Evolutionary conservation across 2,329 filamentous ascomycete genomes (phyloP).

Genomic region (Karstenula rhodostoma): DNA sequence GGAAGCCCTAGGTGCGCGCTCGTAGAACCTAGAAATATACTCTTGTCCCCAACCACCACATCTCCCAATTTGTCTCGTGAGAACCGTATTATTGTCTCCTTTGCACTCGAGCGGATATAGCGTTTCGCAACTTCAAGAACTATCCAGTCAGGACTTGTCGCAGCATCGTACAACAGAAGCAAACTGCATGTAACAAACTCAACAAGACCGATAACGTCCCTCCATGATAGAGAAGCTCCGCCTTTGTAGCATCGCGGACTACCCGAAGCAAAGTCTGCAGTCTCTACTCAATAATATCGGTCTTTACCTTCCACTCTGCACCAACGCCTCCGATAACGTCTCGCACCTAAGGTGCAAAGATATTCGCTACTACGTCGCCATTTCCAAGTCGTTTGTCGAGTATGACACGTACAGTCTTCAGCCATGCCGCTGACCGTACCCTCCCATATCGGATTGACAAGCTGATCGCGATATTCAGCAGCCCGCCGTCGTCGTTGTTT

Average conservation of each 20-base stretch:
- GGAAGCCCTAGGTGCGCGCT: not conserved
- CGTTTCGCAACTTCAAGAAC: constrained; percentile 32
- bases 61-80: not conserved
- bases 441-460: constrained; percentile 74
- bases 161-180: constrained; percentile 50
- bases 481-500: constrained; percentile 64
- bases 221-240: constrained; percentile 35
- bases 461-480: constrained; percentile 72
- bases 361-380: constrained; percentile 30
- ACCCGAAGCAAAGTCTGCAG: not conserved
- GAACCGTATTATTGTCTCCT: not conserved
- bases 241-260: not conserved
- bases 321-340: constrained; percentile 14
- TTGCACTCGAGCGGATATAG: not conserved
- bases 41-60: not conserved
- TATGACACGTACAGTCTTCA: constrained; percentile 58
- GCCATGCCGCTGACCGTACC: constrained; percentile 77
- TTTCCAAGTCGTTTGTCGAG: constrained; percentile 40
- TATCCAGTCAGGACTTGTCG: constrained; percentile 40
- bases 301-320: not conserved
- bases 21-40: not conserved
- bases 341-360: constrained; percentile 31
- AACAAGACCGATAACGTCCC: constrained; percentile 37
- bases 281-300: not conserved
- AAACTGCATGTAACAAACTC: constrained; percentile 48